Evolutionary conservation across 345 rosid species (phyloP), one percentile per base, ranked within the genome.

Genomic region (Ceriops zippeliana): DNA sequence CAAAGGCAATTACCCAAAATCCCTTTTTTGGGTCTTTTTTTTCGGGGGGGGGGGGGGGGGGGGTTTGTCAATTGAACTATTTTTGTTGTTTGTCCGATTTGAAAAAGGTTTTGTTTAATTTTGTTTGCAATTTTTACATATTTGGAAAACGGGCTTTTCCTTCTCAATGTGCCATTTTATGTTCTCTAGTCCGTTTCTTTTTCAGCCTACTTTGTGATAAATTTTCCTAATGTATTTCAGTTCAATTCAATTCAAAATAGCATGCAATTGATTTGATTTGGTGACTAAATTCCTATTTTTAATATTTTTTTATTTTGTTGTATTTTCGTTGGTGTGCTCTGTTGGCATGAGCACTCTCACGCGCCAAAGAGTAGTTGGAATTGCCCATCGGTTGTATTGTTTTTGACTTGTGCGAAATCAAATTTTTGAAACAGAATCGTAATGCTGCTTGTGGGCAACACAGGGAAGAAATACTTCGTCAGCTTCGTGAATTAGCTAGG

Each of bases 371-470:
- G 38, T 52, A 34, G 37, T 56, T 53, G 27, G 52, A 68, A 34
- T 62, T 76, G 65, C 35, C 49, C 8, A 27, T 62, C 7, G 13
- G 49, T 64, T 73, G 26, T 52, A 63, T 70, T 72, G 58, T 65
- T 58, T 63, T 74, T 82, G 60, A 80, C 71, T 56, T 76, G 69
- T 71, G 80, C 22, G 7, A 26, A 37, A 52, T 65, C 37, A 70
- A 62, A 52, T 71, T 75, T 26, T 57, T 68, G 59, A 64, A 63
- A 75, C 90, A 95, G 97, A 86, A 95, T 67, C 86, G 99, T 30
- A 84, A 90, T 75, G 91, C 90, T 72, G 79, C 86, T 66, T 88
- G 96, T 62, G 93, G 97, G 52, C 84, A 76, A 76, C 81, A 83
- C 81, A 84, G 80, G 83, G 89, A 87, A 52, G 96, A 90, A 76